Evolutionary conservation across 495 filamentous ascomycete species (phyloP), one percentile per base, ranked within the genome.

Genomic region (Thozetella sp.): DNA sequence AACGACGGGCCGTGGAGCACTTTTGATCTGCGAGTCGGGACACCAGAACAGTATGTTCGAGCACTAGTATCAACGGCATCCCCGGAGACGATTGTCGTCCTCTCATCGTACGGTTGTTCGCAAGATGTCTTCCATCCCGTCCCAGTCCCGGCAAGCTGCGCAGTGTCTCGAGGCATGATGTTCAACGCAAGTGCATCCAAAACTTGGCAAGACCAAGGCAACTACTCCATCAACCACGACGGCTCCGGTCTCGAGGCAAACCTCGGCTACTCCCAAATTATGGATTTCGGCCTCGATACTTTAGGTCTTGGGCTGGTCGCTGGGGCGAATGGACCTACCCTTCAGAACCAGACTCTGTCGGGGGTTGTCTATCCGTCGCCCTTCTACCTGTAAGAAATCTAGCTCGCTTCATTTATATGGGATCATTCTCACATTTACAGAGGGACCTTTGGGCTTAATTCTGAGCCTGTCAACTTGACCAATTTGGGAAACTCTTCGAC

Each of bases 1-100:
- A 75, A 76, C 62, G 83, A 86, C 66, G 83, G 83, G 19, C 65
- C 68, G 12, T 86, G 83, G 83, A 80, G 76, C 27, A 76, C 80
- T 3, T 84, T 85, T 60, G 69, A 67, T 43, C 54, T 86, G 22
- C 66, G 70, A 19, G 69, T 85, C 11, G 84, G 83, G 50, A 75
- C 70, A 6, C 83, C 83, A 6, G 61, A 72, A 25, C 81, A 85
- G 58, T 68, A 62, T 58, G 63, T 80, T 26, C 72, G 75, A 25
- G 73, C 80, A 3, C 69, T 83, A 2, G 61, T 76, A 2, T 82
- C 83, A 25, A 83, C 78, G 27, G 72, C 75, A 4, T 70, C 68
- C 46, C 70, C 77, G 43, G 67, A 78, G 46, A 72, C 79, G 3
- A 78, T 79, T 71, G 72, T 77, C 0, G 68, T 80, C 2, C 22